Evolutionary conservation across 139 green algal genomes (phyloP).

Genomic region (Picochlorum sp.): DNA sequence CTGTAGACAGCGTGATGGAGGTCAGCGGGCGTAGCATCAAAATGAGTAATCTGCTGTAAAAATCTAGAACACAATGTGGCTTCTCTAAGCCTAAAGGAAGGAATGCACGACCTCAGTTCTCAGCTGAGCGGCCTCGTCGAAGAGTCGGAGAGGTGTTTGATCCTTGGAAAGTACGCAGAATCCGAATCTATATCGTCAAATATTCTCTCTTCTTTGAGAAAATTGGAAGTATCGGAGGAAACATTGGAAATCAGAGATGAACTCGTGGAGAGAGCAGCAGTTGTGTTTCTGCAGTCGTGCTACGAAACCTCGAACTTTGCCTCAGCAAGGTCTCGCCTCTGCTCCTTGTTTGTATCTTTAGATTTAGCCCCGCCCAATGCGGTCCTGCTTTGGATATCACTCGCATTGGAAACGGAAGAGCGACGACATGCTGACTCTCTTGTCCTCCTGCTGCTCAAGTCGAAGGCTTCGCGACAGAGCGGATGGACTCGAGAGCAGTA

Average conservation of each 20-base stretch:
- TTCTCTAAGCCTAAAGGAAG: too few relatives aligned
- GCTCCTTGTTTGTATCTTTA: slow-evolving; percentile 10
- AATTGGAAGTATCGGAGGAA: not conserved
- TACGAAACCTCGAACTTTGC: slow-evolving; percentile 19
- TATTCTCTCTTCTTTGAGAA: not conserved
- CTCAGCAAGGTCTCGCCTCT: not conserved
- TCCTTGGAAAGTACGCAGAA: slow-evolving; percentile 1
- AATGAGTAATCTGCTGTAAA: too few relatives aligned
- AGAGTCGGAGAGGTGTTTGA: not conserved
- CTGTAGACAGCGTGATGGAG: too few relatives aligned
- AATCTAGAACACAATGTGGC: too few relatives aligned
- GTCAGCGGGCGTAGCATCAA: too few relatives aligned
- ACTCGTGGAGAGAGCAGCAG: slow-evolving; percentile 4
- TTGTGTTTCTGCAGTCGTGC: slow-evolving; percentile 14
- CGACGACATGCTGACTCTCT: slow-evolving; percentile 7
- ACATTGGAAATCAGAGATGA: not conserved
- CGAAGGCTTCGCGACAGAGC: not conserved
- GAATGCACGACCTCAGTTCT: not conserved
- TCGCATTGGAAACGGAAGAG: slow-evolving; percentile 19
- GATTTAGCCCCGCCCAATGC: slow-evolving; percentile 6
- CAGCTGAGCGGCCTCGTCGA: not conserved
- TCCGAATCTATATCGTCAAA: slow-evolving; percentile 4
- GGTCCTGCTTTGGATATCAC: slow-evolving; percentile 25
- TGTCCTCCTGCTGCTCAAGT: slow-evolving; percentile 10
- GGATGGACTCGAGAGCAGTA: slow-evolving; percentile 21